Evolutionary conservation across 2,329 filamentous ascomycete species (phyloP).

Genomic region (Zymoseptoria pseudotritici): DNA sequence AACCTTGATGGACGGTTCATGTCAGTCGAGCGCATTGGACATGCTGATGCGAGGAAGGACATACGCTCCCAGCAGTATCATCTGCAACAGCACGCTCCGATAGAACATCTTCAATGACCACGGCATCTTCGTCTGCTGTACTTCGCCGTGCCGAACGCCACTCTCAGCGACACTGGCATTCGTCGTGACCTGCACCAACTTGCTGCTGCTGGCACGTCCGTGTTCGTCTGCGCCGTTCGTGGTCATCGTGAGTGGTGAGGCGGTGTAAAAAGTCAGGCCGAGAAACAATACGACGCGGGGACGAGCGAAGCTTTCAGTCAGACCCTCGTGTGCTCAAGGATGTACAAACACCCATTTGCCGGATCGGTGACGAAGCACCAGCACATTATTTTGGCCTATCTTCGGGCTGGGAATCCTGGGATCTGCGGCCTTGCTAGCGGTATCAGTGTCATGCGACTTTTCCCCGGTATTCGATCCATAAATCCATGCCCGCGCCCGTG

Average conservation of each 20-base stretch:
- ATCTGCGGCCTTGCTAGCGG: neutral
- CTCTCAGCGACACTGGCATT: neutral
- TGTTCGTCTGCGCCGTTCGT: neutral
- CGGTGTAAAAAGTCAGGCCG: neutral
- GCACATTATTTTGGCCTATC: neutral
- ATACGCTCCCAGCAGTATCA: slow-evolving; percentile 20
- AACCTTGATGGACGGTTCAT: slow-evolving; percentile 2
- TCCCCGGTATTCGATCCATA: neutral
- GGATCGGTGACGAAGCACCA: neutral
- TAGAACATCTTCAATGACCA: slow-evolving; percentile 10
- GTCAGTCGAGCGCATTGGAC: neutral
- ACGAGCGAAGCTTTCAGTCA: too few species aligned
- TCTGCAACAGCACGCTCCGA: slow-evolving; percentile 19
- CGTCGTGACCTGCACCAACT: neutral
- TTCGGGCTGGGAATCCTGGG: neutral
- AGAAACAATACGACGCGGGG: neutral
- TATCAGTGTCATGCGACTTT: neutral
- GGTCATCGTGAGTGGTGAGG: neutral
- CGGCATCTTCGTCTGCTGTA: neutral
- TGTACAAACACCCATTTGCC: neutral
- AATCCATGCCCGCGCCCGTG: neutral
- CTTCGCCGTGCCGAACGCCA: neutral
- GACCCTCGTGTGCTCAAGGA: neutral
- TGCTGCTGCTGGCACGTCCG: neutral
- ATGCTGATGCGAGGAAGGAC: slow-evolving; percentile 1